Base-by-base conservation (phyloP, 108 stramenopile species). In the Pelagomonas calceolata region DNA sequence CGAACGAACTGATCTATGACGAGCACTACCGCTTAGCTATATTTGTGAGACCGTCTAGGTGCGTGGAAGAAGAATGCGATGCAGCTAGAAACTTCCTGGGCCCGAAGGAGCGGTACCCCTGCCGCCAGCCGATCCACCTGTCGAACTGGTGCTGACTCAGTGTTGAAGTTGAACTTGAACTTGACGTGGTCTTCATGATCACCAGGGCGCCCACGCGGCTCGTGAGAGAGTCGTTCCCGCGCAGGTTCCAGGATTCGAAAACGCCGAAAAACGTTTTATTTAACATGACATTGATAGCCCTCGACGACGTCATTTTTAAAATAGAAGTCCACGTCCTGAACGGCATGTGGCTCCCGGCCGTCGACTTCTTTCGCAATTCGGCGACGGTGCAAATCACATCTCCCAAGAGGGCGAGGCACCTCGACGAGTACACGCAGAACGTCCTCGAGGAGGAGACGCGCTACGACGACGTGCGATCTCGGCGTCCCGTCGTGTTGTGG, bases 21-120 rank as follows among this genome's bases (percentile, higher is more conserved):
- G 81, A 89, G 66, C 90, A 92, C 74, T 91, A 78, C 67, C 78
- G 73, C 35, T 39, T 92, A 70, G 85, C 90, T 31, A 86, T 92
- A 29, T 89, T 79, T 66, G 87, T 85, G 26, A 35, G 66, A 14
- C 90, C 89, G 32, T 84, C 82, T 1, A 66, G 82, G 21, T 88
- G 89, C 70, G 51, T 73, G 14, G 85, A 90, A 37, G 77, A 78
- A 73, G 69, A 69, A 63, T 92, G 91, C 80, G 83, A 69, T 34
- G 35, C 72, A 29, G 39, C 64, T 17, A 69, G 82, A 10, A 70
- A 74, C 31, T 75, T 78, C n/a, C 65, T 79, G n/a, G 68, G 80
- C 4, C 43, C 85, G 3, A 75, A 66, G n/a, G 90, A 91, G 66
- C 76, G 66, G 30, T 45, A 76, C 31, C 91, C 91, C 30, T 92